phyloP scores from a whole-genome alignment of 2,329 filamentous ascomycete species.

The Reticulascus tulasneorum region DNA sequence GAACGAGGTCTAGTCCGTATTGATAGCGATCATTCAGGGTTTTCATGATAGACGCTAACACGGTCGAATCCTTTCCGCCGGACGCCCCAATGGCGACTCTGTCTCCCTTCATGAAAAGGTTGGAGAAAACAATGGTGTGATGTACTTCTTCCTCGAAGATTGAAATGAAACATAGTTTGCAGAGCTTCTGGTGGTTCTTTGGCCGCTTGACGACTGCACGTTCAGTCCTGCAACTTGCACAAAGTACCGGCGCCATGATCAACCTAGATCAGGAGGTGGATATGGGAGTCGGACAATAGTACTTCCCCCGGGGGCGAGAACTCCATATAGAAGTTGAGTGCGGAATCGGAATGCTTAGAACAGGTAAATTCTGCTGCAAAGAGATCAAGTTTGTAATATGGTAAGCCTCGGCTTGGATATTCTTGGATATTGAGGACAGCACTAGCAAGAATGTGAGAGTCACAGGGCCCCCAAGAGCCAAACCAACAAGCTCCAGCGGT shows the following conservation, averaged over 20 bases:
- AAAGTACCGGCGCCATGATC: slow-evolving; percentile 72
- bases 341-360: neutral
- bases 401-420: too few relatives aligned
- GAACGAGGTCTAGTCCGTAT: slow-evolving; percentile 79
- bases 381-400: too few relatives aligned
- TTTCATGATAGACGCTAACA: slow-evolving; percentile 90
- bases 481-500: too few relatives aligned
- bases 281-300: too few relatives aligned
- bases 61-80: slow-evolving; percentile 95
- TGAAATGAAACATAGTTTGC: slow-evolving; percentile 79
- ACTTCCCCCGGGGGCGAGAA: neutral
- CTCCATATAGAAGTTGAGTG: neutral
- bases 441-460: too few relatives aligned
- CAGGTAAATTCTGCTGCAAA: too few relatives aligned
- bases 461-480: too few relatives aligned
- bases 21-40: slow-evolving; percentile 86
- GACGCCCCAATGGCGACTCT: slow-evolving; percentile 91
- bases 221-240: slow-evolving; percentile 69
- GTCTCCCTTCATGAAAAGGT: slow-evolving; percentile 81
- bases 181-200: slow-evolving; percentile 92
- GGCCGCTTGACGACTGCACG: slow-evolving; percentile 88
- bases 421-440: too few relatives aligned
- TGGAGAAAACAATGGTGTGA: slow-evolving; percentile 78
- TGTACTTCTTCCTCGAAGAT: slow-evolving; percentile 93
- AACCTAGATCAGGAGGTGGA: too few relatives aligned